Evolutionary conservation across 2,329 filamentous ascomycete genomes (phyloP).

Genomic region (Chrysosporium keratinophilum): DNA sequence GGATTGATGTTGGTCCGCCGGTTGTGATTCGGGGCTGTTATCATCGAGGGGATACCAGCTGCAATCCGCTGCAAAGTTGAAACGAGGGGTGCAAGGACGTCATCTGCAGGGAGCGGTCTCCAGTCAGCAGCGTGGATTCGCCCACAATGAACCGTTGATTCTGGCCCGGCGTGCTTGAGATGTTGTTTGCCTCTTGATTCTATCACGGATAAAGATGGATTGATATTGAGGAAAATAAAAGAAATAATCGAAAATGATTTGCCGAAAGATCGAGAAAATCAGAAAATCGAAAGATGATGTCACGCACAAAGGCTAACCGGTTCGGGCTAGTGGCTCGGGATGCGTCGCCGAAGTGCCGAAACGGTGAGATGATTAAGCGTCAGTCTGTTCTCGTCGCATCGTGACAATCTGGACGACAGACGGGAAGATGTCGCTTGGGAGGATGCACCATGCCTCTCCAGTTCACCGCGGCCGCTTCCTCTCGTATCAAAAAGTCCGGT

Average conservation of each 20-base stretch:
- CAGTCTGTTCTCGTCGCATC: background rate
- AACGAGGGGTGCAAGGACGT: background rate
- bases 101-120: background rate
- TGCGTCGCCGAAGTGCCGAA: too few species aligned
- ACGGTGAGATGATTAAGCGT: background rate
- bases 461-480: slow-evolving; percentile 39
- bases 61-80: background rate
- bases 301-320: too few species aligned
- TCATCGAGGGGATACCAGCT: background rate
- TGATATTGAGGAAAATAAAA: too few species aligned
- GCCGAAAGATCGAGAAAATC: too few species aligned
- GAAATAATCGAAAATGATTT: too few species aligned
- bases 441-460: slow-evolving; percentile 36
- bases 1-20: too few species aligned
- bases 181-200: background rate
- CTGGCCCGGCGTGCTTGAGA: background rate
- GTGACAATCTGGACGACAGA: background rate
- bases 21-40: too few species aligned
- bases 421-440: background rate
- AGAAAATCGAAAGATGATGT: too few species aligned
- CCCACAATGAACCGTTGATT: background rate
- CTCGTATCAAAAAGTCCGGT: slow-evolving; percentile 36
- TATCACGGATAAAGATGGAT: too few species aligned
- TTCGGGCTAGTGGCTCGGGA: too few species aligned
- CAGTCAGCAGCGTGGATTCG: background rate